Percentiles rank a stretch among this genome's conserved stretches.
phyloP scores from a whole-genome alignment of 768 basidiomycete genomes.

The Agaricus blazei region DNA sequence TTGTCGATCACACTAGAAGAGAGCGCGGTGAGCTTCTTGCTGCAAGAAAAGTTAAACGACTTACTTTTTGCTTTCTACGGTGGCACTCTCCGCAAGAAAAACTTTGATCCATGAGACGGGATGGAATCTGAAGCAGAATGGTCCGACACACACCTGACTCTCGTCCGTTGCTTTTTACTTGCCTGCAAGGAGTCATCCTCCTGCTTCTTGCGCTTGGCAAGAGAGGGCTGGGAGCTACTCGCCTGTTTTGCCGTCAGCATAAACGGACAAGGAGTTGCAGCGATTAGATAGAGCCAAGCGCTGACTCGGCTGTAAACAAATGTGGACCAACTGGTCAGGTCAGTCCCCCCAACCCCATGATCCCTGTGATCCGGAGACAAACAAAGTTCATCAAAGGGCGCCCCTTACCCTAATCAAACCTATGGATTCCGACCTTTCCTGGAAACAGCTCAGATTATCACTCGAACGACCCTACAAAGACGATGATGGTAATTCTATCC shows the following conservation, averaged over 20 bases:
- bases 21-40: slow-evolving; percentile 4
- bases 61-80: slow-evolving; percentile 82
- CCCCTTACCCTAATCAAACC: background rate
- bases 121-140: slow-evolving; percentile 4
- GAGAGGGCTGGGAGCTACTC: slow-evolving; percentile 23
- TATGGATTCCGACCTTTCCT: slow-evolving; percentile 30
- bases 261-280: slow-evolving; percentile 3
- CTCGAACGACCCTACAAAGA: slow-evolving; percentile 81
- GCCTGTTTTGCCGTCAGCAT: slow-evolving; percentile 35
- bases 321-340: background rate
- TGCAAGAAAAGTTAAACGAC: background rate
- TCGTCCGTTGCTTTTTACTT: slow-evolving; percentile 65
- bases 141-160: slow-evolving; percentile 60
- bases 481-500: slow-evolving; percentile 61
- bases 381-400: background rate
- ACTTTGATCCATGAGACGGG: slow-evolving; percentile 29
- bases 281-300: slow-evolving; percentile 5
- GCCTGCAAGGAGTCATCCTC: slow-evolving; percentile 52
- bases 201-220: slow-evolving; percentile 56
- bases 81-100: slow-evolving; percentile 89
- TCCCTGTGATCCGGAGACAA: slow-evolving; percentile 10
- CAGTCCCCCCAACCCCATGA: background rate
- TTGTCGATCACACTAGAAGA: slow-evolving; percentile 74
- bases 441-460: slow-evolving; percentile 60
- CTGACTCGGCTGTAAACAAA: background rate